These are phyloP conservation scores for Leptodontidium sp. DNA, from an alignment of 2,329 filamentous ascomycete genomes.

Conservation along the genomic window DNA sequence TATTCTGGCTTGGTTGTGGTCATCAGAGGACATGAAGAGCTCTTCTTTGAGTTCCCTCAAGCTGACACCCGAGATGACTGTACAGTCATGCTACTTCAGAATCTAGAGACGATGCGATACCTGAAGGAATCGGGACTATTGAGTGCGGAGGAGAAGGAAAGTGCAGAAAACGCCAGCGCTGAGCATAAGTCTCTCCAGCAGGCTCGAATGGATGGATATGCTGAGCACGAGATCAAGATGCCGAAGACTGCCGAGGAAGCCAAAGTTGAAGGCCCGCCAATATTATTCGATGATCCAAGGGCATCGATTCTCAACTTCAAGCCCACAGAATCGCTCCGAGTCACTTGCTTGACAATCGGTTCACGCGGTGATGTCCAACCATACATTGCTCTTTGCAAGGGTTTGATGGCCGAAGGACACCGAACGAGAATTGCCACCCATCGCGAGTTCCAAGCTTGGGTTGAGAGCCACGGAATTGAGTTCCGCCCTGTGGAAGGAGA, in stretches of 20 bases:
- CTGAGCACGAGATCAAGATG: conserved; percentile 59
- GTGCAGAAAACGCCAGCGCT: conserved; percentile 77
- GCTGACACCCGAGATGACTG: conserved; percentile 87
- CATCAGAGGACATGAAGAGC: conserved; percentile 90
- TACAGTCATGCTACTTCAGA: conserved; percentile 79
- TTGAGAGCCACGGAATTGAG: conserved; percentile 91
- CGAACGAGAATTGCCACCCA: conserved; percentile 89
- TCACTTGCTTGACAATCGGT: conserved; percentile 95
- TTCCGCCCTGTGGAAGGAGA: conserved; percentile 90
- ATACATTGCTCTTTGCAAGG: conserved; percentile 96
- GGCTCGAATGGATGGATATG: conserved; percentile 66
- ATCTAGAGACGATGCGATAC: conserved; percentile 75
- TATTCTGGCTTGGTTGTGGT: conserved; percentile 93
- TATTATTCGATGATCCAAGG: conserved; percentile 88
- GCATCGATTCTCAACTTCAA: conserved; percentile 93
- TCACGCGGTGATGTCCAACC: conserved; percentile 96
- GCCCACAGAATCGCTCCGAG: conserved; percentile 77
- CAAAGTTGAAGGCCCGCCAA: conserved; percentile 69
- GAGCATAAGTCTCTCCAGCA: conserved; percentile 84
- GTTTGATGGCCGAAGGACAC: conserved; percentile 87
- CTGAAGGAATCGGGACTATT: conserved; percentile 75
- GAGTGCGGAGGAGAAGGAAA: conserved; percentile 72
- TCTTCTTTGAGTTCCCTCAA: conserved; percentile 93
- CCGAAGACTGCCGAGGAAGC: conserved; percentile 56
- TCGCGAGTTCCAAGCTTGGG: conserved; percentile 86